phyloP scores from a whole-genome alignment of 1,139 yeast genomes.

The Zhuliangozyma parablackwelliae region DNA sequence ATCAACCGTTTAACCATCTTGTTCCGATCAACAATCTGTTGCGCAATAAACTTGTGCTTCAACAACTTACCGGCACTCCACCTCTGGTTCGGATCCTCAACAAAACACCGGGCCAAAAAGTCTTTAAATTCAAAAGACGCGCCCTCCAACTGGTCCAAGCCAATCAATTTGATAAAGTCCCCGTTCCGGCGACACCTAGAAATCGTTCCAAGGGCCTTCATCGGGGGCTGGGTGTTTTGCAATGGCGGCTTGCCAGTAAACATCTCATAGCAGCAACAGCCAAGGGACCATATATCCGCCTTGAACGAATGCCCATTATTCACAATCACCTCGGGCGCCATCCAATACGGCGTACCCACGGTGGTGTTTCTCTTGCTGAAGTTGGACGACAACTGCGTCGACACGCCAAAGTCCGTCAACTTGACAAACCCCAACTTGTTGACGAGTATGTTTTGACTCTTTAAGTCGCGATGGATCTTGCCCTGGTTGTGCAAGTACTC shows the following conservation, averaged over 20 bases:
- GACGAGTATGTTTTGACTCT: slow-evolving; percentile 78
- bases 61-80: slow-evolving; percentile 57
- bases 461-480: slow-evolving; percentile 81
- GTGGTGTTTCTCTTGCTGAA: slow-evolving; percentile 80
- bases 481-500: slow-evolving; percentile 71
- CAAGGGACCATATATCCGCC: slow-evolving; percentile 96
- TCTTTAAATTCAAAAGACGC: slow-evolving; percentile 38
- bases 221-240: slow-evolving; percentile 63
- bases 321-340: slow-evolving; percentile 95
- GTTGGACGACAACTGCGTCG: slow-evolving; percentile 78
- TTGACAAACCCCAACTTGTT: slow-evolving; percentile 73
- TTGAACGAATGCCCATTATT: slow-evolving; percentile 84
- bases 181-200: slow-evolving; percentile 32
- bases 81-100: slow-evolving; percentile 56
- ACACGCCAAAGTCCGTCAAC: slow-evolving; percentile 94
- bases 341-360: slow-evolving; percentile 98
- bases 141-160: slow-evolving; percentile 17
- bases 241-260: slow-evolving; percentile 84
- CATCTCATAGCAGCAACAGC: slow-evolving; percentile 82
- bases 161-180: slow-evolving; percentile 33
- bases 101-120: slow-evolving; percentile 62
- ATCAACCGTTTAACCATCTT: slow-evolving; percentile 29
- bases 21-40: slow-evolving; percentile 11
- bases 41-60: slow-evolving; percentile 53
- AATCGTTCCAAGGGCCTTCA: slow-evolving; percentile 63